Evolutionary conservation across 257 asterid species (phyloP), one percentile per base, ranked within the genome.

Genomic region (Capsicum chinense): DNA sequence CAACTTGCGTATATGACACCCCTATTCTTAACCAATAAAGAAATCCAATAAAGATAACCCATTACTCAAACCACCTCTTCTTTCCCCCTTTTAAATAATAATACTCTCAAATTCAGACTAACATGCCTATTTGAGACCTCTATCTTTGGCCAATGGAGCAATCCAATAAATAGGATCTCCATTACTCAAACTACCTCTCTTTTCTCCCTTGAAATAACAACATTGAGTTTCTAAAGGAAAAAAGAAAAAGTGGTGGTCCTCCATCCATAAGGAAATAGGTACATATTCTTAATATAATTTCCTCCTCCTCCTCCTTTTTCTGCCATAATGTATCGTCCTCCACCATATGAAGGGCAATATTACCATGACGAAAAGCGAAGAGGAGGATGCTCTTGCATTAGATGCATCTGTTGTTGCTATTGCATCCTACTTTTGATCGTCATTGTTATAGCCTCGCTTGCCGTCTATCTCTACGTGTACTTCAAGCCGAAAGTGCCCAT

Each of bases 351-450:
- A 47, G 81, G 81, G 0, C 63, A 86, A 5, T 15, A 84, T 44
- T 64, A 80, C 48, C 19, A 83, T n/a, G 6, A 56, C 0, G 80
- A 79, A 37, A 83, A 16, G 9, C 78, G 83, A 12, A 52, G 62
- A 14, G 54, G 83, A 33, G 35, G 86, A 16, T 52, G 52, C 7
- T 11, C 56, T 6, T 86, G 89, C 42, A 52, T 86, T 26, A 85
- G 91, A 44, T 90, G 89, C 91, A 83, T 92, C 1, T 90, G 93
- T 73, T 88, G 93, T 79, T 91, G 90, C 81, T 91, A 83, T 48
- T 90, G 92, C 90, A 33, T 85, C 58, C 54, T 90, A 6, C 19
- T 93, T 56, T 17, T 92, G 84, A 19, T 93, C 64, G 12, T 91
- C 50, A 0, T 91, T 79, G 13, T 89, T 19, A 1, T 81, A 3